Evolutionary conservation across 2,329 filamentous ascomycete genomes (phyloP), one percentile per base, ranked within the genome.

Genomic region (Aspergillus amoenus): DNA sequence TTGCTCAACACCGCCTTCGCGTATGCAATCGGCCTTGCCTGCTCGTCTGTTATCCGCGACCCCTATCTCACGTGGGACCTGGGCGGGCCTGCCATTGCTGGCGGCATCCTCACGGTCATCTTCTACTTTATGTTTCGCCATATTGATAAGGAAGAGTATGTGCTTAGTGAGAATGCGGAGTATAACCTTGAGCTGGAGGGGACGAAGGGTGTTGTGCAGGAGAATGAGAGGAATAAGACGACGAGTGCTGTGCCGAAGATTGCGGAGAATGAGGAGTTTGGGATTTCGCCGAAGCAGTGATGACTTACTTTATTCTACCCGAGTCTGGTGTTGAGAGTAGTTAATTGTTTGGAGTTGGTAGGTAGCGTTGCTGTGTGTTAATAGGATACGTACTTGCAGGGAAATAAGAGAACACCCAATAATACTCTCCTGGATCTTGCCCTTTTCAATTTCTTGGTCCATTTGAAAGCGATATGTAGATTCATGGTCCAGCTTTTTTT

Each of bases 91-190:
- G 76, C 77, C 3, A 79, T 83, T 44, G 79, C 76, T 6, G 73
- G 82, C 2, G 75, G 72, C 40, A 68, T 78, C 3, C 76, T 82
- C 64, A 80, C 78, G 0, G 64, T 78, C 24, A 63, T 82, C 52
- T 83, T 83, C 64, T 79, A 73, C 68, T 77, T 73, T 67, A 67
- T 74, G 22, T 81, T 82, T 62, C 73, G 69, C 27, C 66, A 76
- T 45, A 65, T 83, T 27, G 79, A 82, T 50, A 65, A 79, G n/a
- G 79, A 81, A 37, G 72, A 73, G n/a, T 82, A 78, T 66, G 76
- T 75, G 68, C 73, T 62, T 4, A 45, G 61, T 40, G 63, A 69
- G 46, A 54, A 45, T 18, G 30, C 15, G 6, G 46, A 37, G 6
- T 37, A 21, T 13, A 13, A 37, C 39, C 17, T 37, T 3, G 30